Conservation (phyloP, 2,329 filamentous ascomycete species). For the Fusarium pseudonygamai region DNA sequence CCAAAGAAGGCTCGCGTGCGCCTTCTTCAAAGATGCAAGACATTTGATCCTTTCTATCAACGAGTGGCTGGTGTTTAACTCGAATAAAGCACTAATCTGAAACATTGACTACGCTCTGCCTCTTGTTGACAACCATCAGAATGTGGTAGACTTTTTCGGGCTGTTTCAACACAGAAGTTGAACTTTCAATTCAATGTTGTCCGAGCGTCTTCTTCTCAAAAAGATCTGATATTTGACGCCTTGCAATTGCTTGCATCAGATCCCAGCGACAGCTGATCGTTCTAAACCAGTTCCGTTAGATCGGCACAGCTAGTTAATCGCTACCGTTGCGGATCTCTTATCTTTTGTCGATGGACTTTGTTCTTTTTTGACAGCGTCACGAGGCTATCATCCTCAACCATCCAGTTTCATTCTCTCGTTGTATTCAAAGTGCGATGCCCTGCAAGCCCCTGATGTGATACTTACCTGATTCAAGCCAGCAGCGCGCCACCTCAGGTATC, state of each 20-base stretch:
- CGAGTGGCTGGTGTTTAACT: conserved; percentile 23
- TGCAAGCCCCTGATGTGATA: neutral
- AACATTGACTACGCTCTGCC: neutral
- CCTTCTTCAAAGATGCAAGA: conserved; percentile 16
- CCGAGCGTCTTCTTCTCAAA: neutral
- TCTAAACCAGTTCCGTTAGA: conserved; percentile 20
- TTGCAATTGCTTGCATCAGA: conserved; percentile 33
- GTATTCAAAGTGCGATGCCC: neutral
- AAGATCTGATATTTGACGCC: conserved; percentile 7
- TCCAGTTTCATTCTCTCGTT: neutral
- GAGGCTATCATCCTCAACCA: neutral
- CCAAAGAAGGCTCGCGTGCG: conserved; percentile 12
- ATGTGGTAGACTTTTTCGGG: neutral
- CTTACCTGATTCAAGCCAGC: neutral
- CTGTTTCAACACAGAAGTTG: conserved; percentile 7
- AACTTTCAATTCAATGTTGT: neutral
- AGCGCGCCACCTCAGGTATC: neutral
- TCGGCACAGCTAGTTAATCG: conserved; percentile 31
- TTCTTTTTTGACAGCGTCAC: conserved; percentile 3
- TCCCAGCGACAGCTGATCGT: conserved; percentile 21
- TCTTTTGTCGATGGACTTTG: neutral
- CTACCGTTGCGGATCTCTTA: neutral
- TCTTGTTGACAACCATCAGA: neutral
- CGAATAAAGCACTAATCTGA: neutral
- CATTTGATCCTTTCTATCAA: neutral